Conservation (phyloP, 1,139 yeast genomes). For the Candida neerlandica region DNA sequence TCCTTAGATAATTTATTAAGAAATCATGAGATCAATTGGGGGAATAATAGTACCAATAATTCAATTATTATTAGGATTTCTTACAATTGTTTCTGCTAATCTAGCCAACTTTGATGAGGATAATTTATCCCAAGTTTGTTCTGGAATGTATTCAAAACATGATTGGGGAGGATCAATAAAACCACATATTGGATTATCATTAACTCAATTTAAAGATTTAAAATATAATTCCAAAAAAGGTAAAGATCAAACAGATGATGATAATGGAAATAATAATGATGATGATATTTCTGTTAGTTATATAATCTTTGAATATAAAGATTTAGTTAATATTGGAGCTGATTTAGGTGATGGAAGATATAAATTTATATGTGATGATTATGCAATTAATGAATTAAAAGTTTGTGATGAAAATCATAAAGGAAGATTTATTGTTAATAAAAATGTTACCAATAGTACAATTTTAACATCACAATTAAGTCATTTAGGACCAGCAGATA, state of each 20-base stretch:
- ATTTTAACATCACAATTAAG: constrained; percentile 59
- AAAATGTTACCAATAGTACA: constrained; percentile 50
- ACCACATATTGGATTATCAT: constrained; percentile 61
- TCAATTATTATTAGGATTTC: constrained; percentile 2
- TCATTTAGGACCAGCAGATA: constrained; percentile 59
- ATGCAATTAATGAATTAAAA: constrained; percentile 57
- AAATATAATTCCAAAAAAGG: constrained; percentile 34
- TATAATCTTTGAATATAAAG: constrained; percentile 82
- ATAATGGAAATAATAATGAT: constrained; percentile 29
- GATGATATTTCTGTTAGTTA: constrained; percentile 56
- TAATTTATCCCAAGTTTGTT: constrained; percentile 65
- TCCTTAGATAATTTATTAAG: neutral
- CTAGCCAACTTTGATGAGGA: constrained; percentile 49
- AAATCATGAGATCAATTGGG: neutral
- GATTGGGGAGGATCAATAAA: constrained; percentile 83
- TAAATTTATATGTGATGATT: constrained; percentile 75
- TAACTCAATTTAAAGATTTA: constrained; percentile 37
- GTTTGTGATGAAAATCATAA: constrained; percentile 56
- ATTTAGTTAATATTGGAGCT: constrained; percentile 68
- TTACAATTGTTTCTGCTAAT: constrained; percentile 39
- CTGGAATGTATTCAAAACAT: constrained; percentile 84
- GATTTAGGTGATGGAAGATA: constrained; percentile 29
- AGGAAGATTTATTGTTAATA: constrained; percentile 63
- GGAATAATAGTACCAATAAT: constrained; percentile 6
- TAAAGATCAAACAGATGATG: constrained; percentile 24